A percentile compares a stretch with the other conserved stretches of the same genome.
phyloP scores from a whole-genome alignment of 192 early-diverging fungal species.

The Backusella macrospora region DNA sequence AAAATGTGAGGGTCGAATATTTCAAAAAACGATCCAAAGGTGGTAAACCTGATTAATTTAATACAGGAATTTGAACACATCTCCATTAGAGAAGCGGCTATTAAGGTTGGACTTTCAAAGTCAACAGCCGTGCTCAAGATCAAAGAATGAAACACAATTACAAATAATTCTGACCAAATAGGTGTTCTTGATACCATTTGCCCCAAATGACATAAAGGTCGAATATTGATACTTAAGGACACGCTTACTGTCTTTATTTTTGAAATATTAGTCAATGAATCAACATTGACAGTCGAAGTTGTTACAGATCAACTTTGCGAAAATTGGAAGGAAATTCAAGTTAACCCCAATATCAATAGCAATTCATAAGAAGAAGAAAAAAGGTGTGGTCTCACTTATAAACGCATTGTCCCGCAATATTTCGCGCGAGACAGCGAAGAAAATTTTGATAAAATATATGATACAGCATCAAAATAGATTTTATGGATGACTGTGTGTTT shows the following conservation, averaged over 20 bases:
- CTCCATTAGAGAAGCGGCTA: conserved; percentile 13
- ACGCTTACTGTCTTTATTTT: conserved; percentile 21
- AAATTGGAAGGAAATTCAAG: not conserved
- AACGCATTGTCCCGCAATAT: not conserved
- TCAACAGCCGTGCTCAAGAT: conserved; percentile 15
- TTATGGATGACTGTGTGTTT: conserved; percentile 21
- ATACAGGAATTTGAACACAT: conserved; percentile 17
- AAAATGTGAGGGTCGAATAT: not conserved
- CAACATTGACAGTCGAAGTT: conserved; percentile 18
- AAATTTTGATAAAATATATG: not conserved
- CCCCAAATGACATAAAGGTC: not conserved
- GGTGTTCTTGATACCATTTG: not conserved
- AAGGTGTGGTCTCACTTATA: conserved; percentile 9
- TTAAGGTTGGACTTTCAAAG: not conserved
- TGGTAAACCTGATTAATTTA: conserved; percentile 17
- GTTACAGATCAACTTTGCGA: conserved; percentile 11
- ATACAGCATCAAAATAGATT: not conserved
- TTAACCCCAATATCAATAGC: conserved; percentile 4
- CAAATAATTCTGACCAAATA: not conserved
- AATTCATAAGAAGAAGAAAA: conserved; percentile 11
- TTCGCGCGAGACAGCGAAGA: not conserved
- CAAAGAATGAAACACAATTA: conserved; percentile 6
- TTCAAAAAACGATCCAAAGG: conserved; percentile 10
- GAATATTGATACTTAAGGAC: not conserved
- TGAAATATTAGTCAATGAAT: conserved; percentile 1